Base-by-base conservation (phyloP, 106 monocot species). In the Dendrobium chrysotoxum region DNA sequence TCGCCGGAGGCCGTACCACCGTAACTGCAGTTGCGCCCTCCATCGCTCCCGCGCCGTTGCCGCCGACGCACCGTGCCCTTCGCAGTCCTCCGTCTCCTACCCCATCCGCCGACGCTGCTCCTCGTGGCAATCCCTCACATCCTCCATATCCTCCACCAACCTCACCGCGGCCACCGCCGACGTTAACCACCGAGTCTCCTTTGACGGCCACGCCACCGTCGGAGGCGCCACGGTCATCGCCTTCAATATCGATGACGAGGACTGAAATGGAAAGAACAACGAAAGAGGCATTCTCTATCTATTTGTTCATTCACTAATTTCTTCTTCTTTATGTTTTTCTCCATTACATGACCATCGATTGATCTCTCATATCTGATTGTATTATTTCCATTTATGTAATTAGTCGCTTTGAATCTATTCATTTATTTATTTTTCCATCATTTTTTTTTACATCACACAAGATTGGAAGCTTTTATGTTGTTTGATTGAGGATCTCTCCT, bases 21-120 rank as follows among this genome's bases (percentile, higher is more conserved):
- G 71, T 7, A 78, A 78, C 46, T 83, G 83, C 53, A 30, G 72
- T 10, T 83, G 83, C 31, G 83, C 83, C 4, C 28, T 78, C 21
- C 78, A 78, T 50, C 83, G 78, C 2, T 82, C 82, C 4, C 68
- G 76, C 12, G 23, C 45, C 10, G 12, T 76, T 10, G 47, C 76
- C 12, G 45, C 76, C 44, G 76, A 76, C 47, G 47, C 47, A 0
- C 46, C 76, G 12, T 76, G 76, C 47, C 40, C 76, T 28, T 12
- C 76, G 23, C 45, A 23, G 11, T 76, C 26, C 46, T 26, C 26
- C 47, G 76, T 76, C 12, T 28, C 76, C 13, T 76, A 76, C 47
- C 76, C 76, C 46, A 45, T 76, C 46, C 74, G 74, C 21, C 74
- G 74, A 41, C 76, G 47, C 21, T 46, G 28, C 26, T 76, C 76